Evolutionary conservation across 768 basidiomycete species (phyloP).

Genomic region (Calvatia gigantea): DNA sequence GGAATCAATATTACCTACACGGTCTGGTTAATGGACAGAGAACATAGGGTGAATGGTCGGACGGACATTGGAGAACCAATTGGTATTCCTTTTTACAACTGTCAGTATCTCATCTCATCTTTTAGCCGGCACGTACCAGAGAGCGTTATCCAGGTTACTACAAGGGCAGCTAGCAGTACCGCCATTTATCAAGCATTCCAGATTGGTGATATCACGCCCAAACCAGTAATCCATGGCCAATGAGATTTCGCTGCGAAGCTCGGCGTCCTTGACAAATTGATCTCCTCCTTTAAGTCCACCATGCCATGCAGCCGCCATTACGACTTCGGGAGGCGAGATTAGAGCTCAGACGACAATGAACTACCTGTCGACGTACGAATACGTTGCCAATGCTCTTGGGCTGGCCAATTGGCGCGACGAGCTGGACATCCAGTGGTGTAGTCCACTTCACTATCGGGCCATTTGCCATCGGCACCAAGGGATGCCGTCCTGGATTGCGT

Average conservation of each 20-base stretch:
- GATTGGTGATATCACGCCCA: constrained; percentile 49
- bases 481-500: constrained; percentile 38
- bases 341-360: background rate
- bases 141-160: constrained; percentile 38
- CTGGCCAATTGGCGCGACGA: constrained; percentile 68
- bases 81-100: constrained; percentile 48
- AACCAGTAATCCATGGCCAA: constrained; percentile 66
- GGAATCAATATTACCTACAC: constrained; percentile 59
- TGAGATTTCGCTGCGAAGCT: constrained; percentile 38
- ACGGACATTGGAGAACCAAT: constrained; percentile 61
- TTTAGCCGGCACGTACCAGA: constrained; percentile 29
- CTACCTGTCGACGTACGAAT: constrained; percentile 33
- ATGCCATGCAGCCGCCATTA: constrained; percentile 55
- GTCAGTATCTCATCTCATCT: background rate
- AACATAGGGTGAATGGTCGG: background rate
- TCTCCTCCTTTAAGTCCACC: constrained; percentile 42
- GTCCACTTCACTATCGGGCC: constrained; percentile 54
- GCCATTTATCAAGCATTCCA: constrained; percentile 52
- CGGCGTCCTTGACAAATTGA: constrained; percentile 37
- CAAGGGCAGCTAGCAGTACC: constrained; percentile 55
- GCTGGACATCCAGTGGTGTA: constrained; percentile 63
- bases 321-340: constrained; percentile 32
- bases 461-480: constrained; percentile 46
- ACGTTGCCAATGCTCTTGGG: constrained; percentile 54
- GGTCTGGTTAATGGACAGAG: background rate